Base-by-base conservation (phyloP, 2,329 filamentous ascomycete species). In the Arthroderma sp. region DNA sequence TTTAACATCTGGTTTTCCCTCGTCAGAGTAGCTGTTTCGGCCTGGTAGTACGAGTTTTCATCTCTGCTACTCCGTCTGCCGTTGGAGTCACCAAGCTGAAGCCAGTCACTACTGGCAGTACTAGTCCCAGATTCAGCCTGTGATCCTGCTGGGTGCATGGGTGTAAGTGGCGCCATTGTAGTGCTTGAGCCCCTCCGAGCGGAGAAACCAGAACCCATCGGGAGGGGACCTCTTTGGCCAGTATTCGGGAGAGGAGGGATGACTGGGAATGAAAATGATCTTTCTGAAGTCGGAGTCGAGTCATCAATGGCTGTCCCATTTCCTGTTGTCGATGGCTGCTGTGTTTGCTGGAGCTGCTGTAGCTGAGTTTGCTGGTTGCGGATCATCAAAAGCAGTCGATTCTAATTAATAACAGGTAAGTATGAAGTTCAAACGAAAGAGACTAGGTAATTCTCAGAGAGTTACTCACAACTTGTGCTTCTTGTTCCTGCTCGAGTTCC, bases 401-500 rank as follows among this genome's bases (percentile, higher is more conserved):
- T 78, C 74, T 76, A 61, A 2, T n/a, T 21, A 55, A 23, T 11
- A 25, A 25, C 58, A 62, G 19, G 56, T 56, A 57, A 56, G 37
- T 57, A 52, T 38, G 28, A 52, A 7, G 52, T 39, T 43, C 31
- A 44, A 28, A n/a, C 8, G n/a, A 54, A 25, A 31, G 28, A 13
- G 7, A 25, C 60, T 33, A 41, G n/a, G 19, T 44, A 55, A 47
- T 19, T 15, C 9, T 4, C 8, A 44, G 28, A 28, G 17, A 2
- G 38, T 8, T 44, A 66, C 71, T 60, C 68, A 76, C 74, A 65
- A 78, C 76, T 69, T 77, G 76, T 15, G 74, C 75, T 65, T 78
- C 76, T 61, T 78, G 76, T 61, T 78, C 76, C 62, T 77, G 74
- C 61, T 78, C 76, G 47, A 78, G 62, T 60, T 77, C 75, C 61